Percentiles rank a stretch among this genome's conserved stretches.
Conservation (phyloP, 1,284 basidiomycete genomes). For the Ceratobasidium sp. region DNA sequence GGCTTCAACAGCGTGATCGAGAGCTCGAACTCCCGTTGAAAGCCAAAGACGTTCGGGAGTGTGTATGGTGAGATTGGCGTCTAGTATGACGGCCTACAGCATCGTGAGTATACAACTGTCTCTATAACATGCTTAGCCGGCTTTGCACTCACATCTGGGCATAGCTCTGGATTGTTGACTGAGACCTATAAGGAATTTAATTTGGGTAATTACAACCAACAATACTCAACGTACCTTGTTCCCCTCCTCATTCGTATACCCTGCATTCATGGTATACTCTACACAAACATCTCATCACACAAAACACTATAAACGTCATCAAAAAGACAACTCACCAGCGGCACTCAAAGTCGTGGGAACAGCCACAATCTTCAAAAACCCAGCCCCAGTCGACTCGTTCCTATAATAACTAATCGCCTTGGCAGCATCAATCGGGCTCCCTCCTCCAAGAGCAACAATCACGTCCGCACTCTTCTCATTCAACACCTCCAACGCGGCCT, state of each 20-base stretch:
- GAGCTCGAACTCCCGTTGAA: constrained; percentile 79
- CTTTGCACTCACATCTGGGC: constrained; percentile 63
- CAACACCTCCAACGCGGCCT: constrained; percentile 71
- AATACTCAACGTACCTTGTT: constrained; percentile 64
- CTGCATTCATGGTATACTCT: constrained; percentile 67
- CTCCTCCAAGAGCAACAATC: constrained; percentile 81
- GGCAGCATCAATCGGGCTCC: constrained; percentile 82
- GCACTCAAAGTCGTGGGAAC: constrained; percentile 86
- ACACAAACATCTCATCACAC: constrained; percentile 7
- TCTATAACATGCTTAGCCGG: neutral
- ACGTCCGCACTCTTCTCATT: constrained; percentile 71
- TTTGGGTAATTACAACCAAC: neutral
- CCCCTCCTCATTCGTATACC: constrained; percentile 78
- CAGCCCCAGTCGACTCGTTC: constrained; percentile 69
- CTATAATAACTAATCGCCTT: constrained; percentile 76
- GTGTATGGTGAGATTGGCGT: constrained; percentile 77
- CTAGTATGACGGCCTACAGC: constrained; percentile 71
- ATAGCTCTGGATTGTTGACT: constrained; percentile 67
- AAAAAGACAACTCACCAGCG: constrained; percentile 57
- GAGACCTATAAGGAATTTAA: constrained; percentile 49
- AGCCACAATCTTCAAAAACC: constrained; percentile 70
- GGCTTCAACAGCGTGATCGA: constrained; percentile 81
- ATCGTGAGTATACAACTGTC: neutral
- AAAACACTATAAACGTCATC: neutral
- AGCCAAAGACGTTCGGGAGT: constrained; percentile 85